Evolutionary conservation across 2,329 filamentous ascomycete genomes (phyloP).

Genomic region (Epichloe coenophiala): DNA sequence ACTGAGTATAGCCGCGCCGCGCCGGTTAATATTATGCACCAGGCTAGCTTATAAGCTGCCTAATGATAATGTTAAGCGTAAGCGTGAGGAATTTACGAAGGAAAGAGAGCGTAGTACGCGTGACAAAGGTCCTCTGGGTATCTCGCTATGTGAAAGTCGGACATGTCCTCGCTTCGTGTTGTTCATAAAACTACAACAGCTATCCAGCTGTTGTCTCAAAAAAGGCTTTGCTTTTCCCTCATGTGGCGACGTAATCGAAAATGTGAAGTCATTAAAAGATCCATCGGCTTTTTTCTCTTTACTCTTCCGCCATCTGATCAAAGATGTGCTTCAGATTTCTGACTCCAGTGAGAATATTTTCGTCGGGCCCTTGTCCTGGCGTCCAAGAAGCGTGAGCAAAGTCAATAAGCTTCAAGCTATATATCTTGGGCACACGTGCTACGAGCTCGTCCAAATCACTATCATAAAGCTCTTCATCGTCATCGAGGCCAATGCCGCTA

Average conservation of each 20-base stretch:
- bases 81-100: too few species aligned
- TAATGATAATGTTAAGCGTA: too few species aligned
- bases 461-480: constrained; percentile 20
- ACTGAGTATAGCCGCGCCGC: too few species aligned
- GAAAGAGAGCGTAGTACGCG: too few species aligned
- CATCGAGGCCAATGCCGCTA: constrained; percentile 39
- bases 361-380: constrained; percentile 69
- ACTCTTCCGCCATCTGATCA: constrained; percentile 39
- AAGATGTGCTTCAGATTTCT: constrained; percentile 60
- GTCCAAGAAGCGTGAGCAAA: constrained; percentile 88
- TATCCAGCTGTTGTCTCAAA: background rate
- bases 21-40: too few species aligned
- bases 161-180: background rate
- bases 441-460: constrained; percentile 35
- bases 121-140: background rate
- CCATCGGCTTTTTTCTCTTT: background rate
- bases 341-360: constrained; percentile 67
- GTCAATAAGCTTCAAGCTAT: constrained; percentile 79
- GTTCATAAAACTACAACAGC: background rate
- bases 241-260: background rate
- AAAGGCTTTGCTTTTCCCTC: background rate
- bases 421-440: constrained; percentile 48
- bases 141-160: background rate
- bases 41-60: too few species aligned
- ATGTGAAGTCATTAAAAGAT: background rate